phyloP scores from a whole-genome alignment of 768 basidiomycete species.

The Lentinula sp. region DNA sequence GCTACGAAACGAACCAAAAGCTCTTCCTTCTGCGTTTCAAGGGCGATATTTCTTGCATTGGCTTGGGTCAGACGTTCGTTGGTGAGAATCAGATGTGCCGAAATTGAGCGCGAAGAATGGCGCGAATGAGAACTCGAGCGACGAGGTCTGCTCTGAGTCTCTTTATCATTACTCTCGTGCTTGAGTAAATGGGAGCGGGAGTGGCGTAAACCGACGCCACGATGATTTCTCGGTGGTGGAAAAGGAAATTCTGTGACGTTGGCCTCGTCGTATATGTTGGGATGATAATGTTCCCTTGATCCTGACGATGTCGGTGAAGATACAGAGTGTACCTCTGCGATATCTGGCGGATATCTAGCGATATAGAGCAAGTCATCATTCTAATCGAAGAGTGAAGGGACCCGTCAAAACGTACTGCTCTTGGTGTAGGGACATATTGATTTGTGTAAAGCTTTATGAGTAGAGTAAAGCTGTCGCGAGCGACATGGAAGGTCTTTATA shows the following conservation, averaged over 20 bases:
- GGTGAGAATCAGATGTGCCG: neutral
- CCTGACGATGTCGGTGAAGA: neutral
- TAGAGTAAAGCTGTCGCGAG: neutral
- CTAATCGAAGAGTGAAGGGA: neutral
- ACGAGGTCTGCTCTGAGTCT: neutral
- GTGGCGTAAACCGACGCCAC: neutral
- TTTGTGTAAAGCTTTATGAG: too few relatives aligned
- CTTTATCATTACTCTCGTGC: neutral
- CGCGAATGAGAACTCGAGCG: constrained; percentile 4
- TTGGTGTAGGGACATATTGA: neutral
- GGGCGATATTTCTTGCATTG: neutral
- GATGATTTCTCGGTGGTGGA: neutral
- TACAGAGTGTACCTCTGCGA: neutral
- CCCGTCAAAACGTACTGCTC: neutral
- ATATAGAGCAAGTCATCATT: neutral
- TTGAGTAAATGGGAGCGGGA: neutral
- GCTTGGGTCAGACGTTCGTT: constrained; percentile 1
- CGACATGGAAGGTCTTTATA: neutral
- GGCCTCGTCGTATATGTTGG: neutral
- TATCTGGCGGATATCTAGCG: neutral
- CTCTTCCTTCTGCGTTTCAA: constrained; percentile 1
- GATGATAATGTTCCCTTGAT: neutral
- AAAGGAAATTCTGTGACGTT: neutral
- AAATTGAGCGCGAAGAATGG: neutral
- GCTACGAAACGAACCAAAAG: neutral